Conservation (phyloP, 2,329 filamentous ascomycete species). For the Scedosporium dehoogii region DNA sequence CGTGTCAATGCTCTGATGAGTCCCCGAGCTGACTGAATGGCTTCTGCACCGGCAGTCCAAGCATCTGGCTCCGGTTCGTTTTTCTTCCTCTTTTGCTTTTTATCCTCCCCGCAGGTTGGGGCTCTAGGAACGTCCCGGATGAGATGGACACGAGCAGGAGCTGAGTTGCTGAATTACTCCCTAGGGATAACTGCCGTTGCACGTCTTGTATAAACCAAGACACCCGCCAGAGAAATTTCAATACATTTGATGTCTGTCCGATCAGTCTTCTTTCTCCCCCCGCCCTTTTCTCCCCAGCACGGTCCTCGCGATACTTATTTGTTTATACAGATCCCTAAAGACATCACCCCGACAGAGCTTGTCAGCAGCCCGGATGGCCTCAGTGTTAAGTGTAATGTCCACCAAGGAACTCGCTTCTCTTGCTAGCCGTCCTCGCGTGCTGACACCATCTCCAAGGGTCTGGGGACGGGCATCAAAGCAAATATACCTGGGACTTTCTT, state of each 20-base stretch:
- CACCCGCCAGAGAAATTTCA: slow-evolving; percentile 30
- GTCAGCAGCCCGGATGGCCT: slow-evolving; percentile 18
- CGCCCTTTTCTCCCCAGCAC: not conserved
- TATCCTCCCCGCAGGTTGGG: not conserved
- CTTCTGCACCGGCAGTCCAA: slow-evolving; percentile 11
- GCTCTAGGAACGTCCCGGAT: no score
- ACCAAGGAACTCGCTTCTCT: not conserved
- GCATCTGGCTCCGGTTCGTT: slow-evolving; percentile 19
- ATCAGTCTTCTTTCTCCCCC: not conserved
- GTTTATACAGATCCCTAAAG: slow-evolving; percentile 19
- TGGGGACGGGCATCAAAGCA: slow-evolving; percentile 56
- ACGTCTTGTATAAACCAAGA: slow-evolving; percentile 28
- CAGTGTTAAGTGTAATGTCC: slow-evolving; percentile 22
- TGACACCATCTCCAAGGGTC: slow-evolving; percentile 41
- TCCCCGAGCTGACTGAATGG: not conserved
- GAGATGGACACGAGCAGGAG: no score
- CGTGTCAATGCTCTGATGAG: not conserved
- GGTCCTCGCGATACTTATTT: not conserved
- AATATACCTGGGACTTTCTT: slow-evolving; percentile 57
- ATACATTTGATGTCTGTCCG: slow-evolving; percentile 26
- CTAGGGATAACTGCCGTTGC: slow-evolving; percentile 34
- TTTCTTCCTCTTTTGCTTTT: no score
- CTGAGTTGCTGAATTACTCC: no score
- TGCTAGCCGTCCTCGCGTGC: not conserved
- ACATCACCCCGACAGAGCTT: slow-evolving; percentile 20